Conservation (phyloP, 192 early-diverging fungal species). For the Pecoramyces ruminantium region DNA sequence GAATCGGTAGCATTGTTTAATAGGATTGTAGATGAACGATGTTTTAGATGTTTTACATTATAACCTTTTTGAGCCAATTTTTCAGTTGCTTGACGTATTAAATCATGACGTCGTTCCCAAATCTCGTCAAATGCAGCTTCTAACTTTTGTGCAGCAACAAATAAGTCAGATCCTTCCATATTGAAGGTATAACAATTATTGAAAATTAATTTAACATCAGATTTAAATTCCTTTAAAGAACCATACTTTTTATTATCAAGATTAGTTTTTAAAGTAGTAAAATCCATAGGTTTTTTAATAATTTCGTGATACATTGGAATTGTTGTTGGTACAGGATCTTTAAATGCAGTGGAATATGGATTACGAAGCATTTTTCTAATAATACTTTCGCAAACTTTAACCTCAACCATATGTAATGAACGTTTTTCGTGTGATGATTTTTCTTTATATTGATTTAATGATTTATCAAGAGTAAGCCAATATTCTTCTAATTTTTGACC, state of each 20-base stretch:
- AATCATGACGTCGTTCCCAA: not conserved
- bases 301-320: conserved; percentile 55
- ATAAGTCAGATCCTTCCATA: conserved; percentile 18
- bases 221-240: conserved; percentile 46
- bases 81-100: not conserved
- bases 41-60: not conserved
- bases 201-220: conserved; percentile 65
- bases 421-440: not conserved
- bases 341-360: conserved; percentile 28
- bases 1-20: not conserved
- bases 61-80: not conserved
- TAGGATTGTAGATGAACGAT: not conserved
- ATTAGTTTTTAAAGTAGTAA: conserved; percentile 43
- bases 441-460: conserved; percentile 1
- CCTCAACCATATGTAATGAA: not conserved
- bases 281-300: conserved; percentile 63
- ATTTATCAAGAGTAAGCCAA: not conserved
- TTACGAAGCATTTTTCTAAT: conserved; percentile 13
- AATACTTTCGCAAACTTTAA: conserved; percentile 7
- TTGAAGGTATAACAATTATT: conserved; percentile 78
- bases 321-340: conserved; percentile 44
- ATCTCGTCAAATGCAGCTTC: not conserved
- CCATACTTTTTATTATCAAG: conserved; percentile 47
- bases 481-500: not conserved
- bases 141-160: not conserved